These are phyloP conservation scores for Evansstolkia leycettana DNA, from an alignment of 495 filamentous ascomycete genomes.

Conservation along the genomic window DNA sequence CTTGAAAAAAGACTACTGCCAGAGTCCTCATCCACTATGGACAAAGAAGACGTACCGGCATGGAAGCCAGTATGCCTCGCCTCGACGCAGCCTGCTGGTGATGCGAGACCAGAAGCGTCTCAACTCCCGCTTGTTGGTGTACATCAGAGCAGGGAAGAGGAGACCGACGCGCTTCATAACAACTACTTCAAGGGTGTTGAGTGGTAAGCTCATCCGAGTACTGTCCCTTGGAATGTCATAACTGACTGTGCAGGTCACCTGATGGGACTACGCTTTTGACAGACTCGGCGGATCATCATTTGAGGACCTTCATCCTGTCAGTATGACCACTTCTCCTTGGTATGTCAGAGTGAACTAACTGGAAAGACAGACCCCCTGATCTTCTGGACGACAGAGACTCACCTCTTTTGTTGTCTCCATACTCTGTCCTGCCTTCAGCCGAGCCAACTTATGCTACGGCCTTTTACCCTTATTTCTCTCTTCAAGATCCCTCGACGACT, in stretches of 20 bases:
- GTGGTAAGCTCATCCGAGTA: conserved; percentile 45
- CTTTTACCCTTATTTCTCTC: conserved; percentile 60
- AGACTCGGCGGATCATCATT: conserved; percentile 51
- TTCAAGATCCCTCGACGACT: conserved; percentile 53
- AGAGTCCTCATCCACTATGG: conserved; percentile 3
- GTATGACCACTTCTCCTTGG: conserved; percentile 3
- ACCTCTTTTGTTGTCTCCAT: conserved; percentile 43
- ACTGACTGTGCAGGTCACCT: conserved; percentile 62
- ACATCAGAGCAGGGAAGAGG: background rate
- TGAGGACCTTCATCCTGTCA: conserved; percentile 61
- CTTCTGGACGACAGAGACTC: conserved; percentile 45
- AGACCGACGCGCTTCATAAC: background rate
- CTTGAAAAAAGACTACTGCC: too few relatives aligned
- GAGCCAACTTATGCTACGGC: conserved; percentile 62
- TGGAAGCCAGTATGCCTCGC: conserved; percentile 22
- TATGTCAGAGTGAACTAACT: background rate
- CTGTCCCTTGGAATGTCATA: too few relatives aligned
- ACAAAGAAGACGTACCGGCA: background rate
- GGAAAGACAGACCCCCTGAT: conserved; percentile 39
- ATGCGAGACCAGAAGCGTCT: background rate
- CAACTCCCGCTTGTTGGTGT: background rate
- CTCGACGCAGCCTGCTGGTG: conserved; percentile 8
- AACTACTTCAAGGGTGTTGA: conserved; percentile 49
- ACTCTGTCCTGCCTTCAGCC: conserved; percentile 45
- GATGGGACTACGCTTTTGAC: conserved; percentile 78